Percentiles rank a stretch among this genome's conserved stretches.
These are phyloP conservation scores for Rhamnella rubrinervis DNA, from an alignment of 331 rosid genomes.

Conservation along the genomic window DNA sequence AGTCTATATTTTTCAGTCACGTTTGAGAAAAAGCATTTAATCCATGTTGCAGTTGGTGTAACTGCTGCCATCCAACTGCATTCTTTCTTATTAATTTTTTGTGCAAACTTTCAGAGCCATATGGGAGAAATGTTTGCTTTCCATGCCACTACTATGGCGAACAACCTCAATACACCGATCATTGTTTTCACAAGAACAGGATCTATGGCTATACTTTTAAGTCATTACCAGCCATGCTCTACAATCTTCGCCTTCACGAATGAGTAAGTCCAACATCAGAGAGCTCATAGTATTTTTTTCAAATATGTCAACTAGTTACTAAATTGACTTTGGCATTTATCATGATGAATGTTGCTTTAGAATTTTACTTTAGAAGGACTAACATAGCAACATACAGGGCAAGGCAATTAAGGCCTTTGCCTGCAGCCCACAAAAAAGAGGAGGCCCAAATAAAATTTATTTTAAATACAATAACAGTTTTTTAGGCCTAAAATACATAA, in stretches of 20 bases:
- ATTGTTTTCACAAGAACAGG: constrained; percentile 95
- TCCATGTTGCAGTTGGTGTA: not conserved
- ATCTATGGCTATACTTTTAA: constrained; percentile 88
- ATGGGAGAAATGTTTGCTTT: constrained; percentile 94
- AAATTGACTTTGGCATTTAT: not conserved
- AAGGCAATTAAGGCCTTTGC: too few relatives aligned
- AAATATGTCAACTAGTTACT: not conserved
- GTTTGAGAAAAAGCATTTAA: not conserved
- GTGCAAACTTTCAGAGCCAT: constrained; percentile 59
- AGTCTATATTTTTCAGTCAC: constrained; percentile 7
- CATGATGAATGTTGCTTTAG: not conserved
- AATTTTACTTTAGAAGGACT: not conserved
- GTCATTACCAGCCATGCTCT: constrained; percentile 83
- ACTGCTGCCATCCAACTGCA: not conserved
- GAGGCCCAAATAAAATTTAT: too few relatives aligned
- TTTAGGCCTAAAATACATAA: too few relatives aligned
- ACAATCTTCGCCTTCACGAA: constrained; percentile 96
- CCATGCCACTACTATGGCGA: constrained; percentile 86
- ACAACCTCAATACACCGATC: constrained; percentile 67
- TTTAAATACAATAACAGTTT: too few relatives aligned
- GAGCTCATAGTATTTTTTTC: not conserved
- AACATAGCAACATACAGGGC: not conserved
- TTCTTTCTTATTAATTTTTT: constrained; percentile 24
- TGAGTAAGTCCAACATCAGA: constrained; percentile 56
- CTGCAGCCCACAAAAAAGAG: too few relatives aligned